Percentiles rank a stretch among this genome's conserved stretches.
Evolutionary conservation across 2,329 filamentous ascomycete genomes (phyloP).

Genomic region (Exophiala sp.): DNA sequence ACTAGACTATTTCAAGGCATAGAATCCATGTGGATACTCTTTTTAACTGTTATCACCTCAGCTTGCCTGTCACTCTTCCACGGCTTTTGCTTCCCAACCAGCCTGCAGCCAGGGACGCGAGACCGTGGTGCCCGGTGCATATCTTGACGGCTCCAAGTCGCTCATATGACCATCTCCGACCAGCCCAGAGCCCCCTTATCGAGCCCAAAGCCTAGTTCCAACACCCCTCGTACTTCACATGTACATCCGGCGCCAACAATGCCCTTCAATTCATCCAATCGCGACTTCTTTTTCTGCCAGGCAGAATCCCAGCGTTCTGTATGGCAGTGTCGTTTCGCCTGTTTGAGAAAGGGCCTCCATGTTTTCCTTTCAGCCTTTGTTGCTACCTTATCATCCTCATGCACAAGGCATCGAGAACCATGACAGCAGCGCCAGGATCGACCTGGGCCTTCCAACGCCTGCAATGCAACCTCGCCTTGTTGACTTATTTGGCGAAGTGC

Average conservation of each 20-base stretch:
- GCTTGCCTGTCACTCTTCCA: neutral
- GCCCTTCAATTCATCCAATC: slow-evolving; percentile 5
- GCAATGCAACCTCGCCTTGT: neutral
- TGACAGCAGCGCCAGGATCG: neutral
- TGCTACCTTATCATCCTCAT: neutral
- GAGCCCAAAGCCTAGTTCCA: neutral
- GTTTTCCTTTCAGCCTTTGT: neutral
- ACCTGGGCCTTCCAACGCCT: neutral
- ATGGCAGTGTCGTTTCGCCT: slow-evolving; percentile 13
- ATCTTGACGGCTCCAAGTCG: neutral
- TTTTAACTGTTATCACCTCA: neutral
- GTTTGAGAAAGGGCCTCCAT: slow-evolving; percentile 9
- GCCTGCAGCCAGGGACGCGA: neutral
- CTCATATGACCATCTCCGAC: neutral
- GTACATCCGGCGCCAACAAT: neutral
- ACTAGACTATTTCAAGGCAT: slow-evolving; percentile 13
- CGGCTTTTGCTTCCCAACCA: neutral
- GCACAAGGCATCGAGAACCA: neutral
- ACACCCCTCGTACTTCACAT: neutral
- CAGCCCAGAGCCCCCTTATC: neutral
- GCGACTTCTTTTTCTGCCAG: slow-evolving; percentile 13
- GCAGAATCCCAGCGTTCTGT: slow-evolving; percentile 5
- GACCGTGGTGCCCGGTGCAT: neutral
- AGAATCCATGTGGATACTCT: slow-evolving; percentile 8
- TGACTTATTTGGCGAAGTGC: slow-evolving; percentile 88